Evolutionary conservation across 192 early-diverging fungal genomes (phyloP).

Genomic region (Rhizophagus prolifer): DNA sequence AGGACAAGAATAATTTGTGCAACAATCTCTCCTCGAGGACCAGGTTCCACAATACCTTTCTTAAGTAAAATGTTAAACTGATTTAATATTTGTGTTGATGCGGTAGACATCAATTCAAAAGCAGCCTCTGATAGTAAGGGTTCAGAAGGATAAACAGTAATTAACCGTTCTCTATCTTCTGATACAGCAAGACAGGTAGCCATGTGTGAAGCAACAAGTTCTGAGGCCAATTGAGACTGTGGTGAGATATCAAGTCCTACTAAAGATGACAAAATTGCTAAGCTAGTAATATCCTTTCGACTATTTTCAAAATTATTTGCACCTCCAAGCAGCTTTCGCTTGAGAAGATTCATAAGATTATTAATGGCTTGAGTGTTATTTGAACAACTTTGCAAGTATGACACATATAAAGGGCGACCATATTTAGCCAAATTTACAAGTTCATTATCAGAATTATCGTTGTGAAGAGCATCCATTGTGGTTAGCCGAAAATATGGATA

Average conservation of each 20-base stretch:
- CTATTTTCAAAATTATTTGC: neutral
- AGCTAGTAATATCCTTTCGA: neutral
- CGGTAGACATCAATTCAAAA: neutral
- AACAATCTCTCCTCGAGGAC: constrained; percentile 1
- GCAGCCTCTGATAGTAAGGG: neutral
- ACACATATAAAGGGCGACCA: neutral
- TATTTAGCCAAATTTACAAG: neutral
- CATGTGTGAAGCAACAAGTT: too few relatives aligned
- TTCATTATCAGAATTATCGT: too few relatives aligned
- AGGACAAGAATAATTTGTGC: constrained; percentile 6
- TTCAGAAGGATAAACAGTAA: neutral
- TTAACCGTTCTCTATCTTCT: neutral
- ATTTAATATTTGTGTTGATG: neutral
- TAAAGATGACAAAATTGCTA: neutral
- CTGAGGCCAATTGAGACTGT: neutral
- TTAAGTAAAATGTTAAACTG: neutral
- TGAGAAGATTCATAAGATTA: neutral
- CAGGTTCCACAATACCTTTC: neutral
- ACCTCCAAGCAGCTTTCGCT: neutral
- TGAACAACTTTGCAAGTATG: neutral
- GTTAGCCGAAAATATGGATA: too few relatives aligned
- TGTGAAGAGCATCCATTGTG: neutral
- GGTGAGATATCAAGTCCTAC: too few relatives aligned
- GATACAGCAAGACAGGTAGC: too few relatives aligned
- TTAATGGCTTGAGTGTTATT: neutral